These are phyloP conservation scores for Pleurozium schreberi DNA, from an alignment of 225 moss, liverwort and hornwort genomes.

Conservation along the genomic window DNA sequence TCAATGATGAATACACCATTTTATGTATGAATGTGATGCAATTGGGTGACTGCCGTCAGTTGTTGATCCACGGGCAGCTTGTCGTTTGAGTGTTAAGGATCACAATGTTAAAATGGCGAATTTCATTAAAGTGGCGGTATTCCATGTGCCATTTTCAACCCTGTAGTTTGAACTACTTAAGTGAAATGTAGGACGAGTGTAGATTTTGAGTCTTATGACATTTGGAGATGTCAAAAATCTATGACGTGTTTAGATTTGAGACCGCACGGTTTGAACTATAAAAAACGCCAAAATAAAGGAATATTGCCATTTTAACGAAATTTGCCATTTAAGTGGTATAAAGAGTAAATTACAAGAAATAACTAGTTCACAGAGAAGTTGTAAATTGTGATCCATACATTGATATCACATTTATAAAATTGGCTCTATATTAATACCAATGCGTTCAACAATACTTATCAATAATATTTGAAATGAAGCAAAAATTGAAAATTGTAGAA, in stretches of 20 bases:
- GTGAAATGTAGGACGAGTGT: no score
- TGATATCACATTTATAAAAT: background rate
- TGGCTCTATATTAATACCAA: background rate
- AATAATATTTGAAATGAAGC: background rate
- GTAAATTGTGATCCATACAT: background rate
- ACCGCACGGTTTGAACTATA: no score
- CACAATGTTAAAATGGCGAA: no score
- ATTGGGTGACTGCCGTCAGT: background rate
- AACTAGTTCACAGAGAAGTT: background rate
- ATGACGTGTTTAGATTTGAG: no score
- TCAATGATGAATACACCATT: background rate
- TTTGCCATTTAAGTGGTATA: no score
- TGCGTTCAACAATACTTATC: background rate
- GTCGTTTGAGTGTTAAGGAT: background rate
- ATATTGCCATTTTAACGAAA: no score
- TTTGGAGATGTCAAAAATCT: no score
- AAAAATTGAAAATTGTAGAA: background rate
- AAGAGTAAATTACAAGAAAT: background rate
- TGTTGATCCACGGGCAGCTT: background rate
- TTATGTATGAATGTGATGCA: background rate
- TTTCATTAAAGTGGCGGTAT: no score
- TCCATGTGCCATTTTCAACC: no score
- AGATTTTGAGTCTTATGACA: no score
- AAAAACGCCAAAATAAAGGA: no score
- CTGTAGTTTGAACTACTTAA: no score